phyloP scores from a whole-genome alignment of 495 filamentous ascomycete genomes.

The Penicillium riverlandense region DNA sequence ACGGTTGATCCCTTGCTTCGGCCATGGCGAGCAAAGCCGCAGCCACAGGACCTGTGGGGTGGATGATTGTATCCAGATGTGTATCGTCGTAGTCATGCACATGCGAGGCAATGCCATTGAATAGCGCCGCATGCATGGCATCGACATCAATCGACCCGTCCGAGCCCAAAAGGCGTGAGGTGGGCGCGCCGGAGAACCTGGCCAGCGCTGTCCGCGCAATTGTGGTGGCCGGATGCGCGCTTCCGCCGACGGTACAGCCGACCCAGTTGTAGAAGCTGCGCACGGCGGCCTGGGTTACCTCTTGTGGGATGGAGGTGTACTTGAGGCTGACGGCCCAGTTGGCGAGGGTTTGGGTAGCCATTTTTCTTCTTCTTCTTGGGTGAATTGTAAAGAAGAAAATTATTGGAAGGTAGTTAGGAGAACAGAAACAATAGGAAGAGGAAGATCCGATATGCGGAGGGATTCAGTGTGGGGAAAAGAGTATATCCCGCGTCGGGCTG shows the following conservation, averaged over 20 bases:
- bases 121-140: constrained; percentile 43
- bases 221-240: constrained; percentile 35
- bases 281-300: constrained; percentile 6
- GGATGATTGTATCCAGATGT: constrained; percentile 49
- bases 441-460: no score
- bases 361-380: neutral
- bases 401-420: no score
- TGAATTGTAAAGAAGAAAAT: no score
- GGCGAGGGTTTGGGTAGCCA: constrained; percentile 6
- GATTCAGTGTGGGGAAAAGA: no score
- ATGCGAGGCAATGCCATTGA: constrained; percentile 49
- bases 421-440: no score
- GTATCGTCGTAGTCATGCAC: constrained; percentile 54
- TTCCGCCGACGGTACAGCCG: constrained; percentile 44
- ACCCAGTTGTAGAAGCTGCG: constrained; percentile 44
- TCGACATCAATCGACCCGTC: constrained; percentile 23
- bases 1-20: constrained; percentile 22
- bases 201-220: constrained; percentile 34
- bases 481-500: no score
- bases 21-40: constrained; percentile 40
- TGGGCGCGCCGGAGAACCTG: constrained; percentile 39
- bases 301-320: neutral
- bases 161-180: constrained; percentile 35
- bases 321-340: neutral
- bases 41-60: constrained; percentile 45